Conservation (phyloP, 148 eudicot species). For the Pharnaceum exiguum region DNA sequence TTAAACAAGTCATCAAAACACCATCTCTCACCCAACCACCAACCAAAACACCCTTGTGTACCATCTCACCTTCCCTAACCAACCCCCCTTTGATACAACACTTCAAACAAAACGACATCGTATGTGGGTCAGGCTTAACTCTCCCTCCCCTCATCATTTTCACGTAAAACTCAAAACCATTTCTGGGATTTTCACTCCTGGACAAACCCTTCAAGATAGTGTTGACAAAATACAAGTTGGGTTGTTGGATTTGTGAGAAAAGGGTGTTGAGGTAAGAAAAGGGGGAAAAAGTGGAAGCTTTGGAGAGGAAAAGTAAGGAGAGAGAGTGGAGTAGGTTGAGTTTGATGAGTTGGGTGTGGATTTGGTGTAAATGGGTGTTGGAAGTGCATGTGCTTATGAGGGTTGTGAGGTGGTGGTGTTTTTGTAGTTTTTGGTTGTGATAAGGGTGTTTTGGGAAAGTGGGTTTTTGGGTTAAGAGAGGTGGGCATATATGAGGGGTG, state of each 20-base stretch:
- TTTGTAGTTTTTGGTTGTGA: conserved; percentile 2
- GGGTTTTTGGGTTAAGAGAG: neutral
- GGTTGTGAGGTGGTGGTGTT: conserved; percentile 15
- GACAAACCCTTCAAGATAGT: conserved; percentile 38
- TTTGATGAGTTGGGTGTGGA: conserved; percentile 51
- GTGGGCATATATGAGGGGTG: neutral
- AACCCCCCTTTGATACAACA: conserved; percentile 36
- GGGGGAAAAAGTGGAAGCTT: conserved; percentile 20
- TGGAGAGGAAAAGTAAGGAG: conserved; percentile 35
- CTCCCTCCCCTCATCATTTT: conserved; percentile 22
- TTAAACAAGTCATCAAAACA: conserved; percentile 48
- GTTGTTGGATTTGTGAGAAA: conserved; percentile 30
- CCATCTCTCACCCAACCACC: conserved; percentile 43
- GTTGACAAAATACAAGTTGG: conserved; percentile 35
- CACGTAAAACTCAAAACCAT: conserved; percentile 35
- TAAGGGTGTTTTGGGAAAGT: conserved; percentile 3
- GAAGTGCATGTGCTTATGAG: conserved; percentile 37
- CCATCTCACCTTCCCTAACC: conserved; percentile 39
- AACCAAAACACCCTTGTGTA: conserved; percentile 46
- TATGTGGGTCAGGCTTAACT: conserved; percentile 25
- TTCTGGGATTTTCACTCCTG: conserved; percentile 8
- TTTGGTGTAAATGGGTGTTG: conserved; percentile 38
- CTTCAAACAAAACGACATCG: conserved; percentile 35
- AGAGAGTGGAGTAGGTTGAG: conserved; percentile 26
- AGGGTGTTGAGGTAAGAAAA: conserved; percentile 17